A percentile compares a stretch with the other conserved stretches of the same genome.
phyloP scores from a whole-genome alignment of 2,329 filamentous ascomycete genomes.

The Lachnellula arida region DNA sequence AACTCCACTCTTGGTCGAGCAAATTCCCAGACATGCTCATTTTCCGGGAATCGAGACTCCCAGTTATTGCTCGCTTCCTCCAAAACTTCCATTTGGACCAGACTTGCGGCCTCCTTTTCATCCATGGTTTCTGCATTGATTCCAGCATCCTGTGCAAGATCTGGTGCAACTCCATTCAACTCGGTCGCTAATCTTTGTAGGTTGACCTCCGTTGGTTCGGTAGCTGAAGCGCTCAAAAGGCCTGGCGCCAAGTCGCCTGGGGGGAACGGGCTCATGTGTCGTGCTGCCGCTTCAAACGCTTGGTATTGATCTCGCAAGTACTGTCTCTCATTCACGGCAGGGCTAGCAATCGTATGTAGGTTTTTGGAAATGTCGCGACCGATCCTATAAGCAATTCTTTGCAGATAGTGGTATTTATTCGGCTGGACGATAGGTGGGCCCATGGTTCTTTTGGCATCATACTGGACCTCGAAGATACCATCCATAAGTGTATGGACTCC shows the following conservation, averaged over 20 bases:
- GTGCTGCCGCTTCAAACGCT: not conserved
- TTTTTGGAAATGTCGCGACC: conserved; percentile 18
- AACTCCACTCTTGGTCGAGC: conserved; percentile 9
- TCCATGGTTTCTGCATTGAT: conserved; percentile 4
- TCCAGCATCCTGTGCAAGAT: conserved; percentile 15
- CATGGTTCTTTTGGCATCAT: conserved; percentile 11
- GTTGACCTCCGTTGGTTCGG: conserved; percentile 2
- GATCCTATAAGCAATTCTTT: conserved; percentile 18
- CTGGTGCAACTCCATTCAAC: conserved; percentile 17
- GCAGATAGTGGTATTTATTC: conserved; percentile 21
- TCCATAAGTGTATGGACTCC: not conserved
- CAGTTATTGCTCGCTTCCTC: conserved; percentile 28
- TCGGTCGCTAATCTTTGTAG: conserved; percentile 18
- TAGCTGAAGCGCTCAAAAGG: not conserved
- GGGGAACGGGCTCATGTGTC: not conserved
- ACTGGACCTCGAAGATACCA: conserved; percentile 14
- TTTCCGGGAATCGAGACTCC: conserved; percentile 24
- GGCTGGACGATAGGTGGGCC: conserved; percentile 24
- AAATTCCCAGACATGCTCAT: conserved; percentile 28
- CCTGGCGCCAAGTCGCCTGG: not conserved
- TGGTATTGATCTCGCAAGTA: not conserved
- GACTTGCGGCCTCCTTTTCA: conserved; percentile 10
- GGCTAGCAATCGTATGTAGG: not conserved
- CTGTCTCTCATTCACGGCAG: not conserved
- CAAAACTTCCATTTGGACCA: conserved; percentile 26